Conservation (phyloP, 768 basidiomycete species). For the Plicaturopsis crispa region DNA sequence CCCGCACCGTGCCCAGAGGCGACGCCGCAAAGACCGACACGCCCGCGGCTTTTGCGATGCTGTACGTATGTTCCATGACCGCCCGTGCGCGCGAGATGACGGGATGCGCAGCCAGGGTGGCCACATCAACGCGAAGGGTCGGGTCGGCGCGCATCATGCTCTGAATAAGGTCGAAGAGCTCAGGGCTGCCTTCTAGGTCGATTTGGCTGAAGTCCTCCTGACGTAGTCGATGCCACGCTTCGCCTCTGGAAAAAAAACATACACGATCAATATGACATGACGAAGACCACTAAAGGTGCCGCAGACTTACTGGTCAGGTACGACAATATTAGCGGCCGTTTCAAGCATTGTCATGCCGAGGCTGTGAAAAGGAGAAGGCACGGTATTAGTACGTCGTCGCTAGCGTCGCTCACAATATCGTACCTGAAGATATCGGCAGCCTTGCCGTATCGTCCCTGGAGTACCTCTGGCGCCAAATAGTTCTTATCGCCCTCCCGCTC, state of each 20-base stretch:
- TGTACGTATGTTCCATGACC: slow-evolving; percentile 47
- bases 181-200: slow-evolving; percentile 56
- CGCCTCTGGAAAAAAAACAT: slow-evolving; percentile 58
- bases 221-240: slow-evolving; percentile 89
- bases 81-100: slow-evolving; percentile 56
- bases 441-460: slow-evolving; percentile 86
- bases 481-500: slow-evolving; percentile 97
- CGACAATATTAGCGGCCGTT: slow-evolving; percentile 90
- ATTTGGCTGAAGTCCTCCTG: slow-evolving; percentile 88
- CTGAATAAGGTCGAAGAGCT: slow-evolving; percentile 60
- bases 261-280: slow-evolving; percentile 21
- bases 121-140: slow-evolving; percentile 44
- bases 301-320: slow-evolving; percentile 86
- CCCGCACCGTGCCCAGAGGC: slow-evolving; percentile 53
- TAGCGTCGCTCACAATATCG: slow-evolving; percentile 19
- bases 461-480: slow-evolving; percentile 93
- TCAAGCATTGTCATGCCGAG: slow-evolving; percentile 96
- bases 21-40: slow-evolving; percentile 46
- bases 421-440: slow-evolving; percentile 97
- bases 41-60: slow-evolving; percentile 23
- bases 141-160: slow-evolving; percentile 77
- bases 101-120: slow-evolving; percentile 50
- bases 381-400: not conserved
- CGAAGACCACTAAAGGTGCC: slow-evolving; percentile 5
- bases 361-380: slow-evolving; percentile 41